Percentiles rank a stretch among this genome's conserved stretches.
Evolutionary conservation across 1,139 yeast species (phyloP).

Genomic region (Pichia kudriavzevii): DNA sequence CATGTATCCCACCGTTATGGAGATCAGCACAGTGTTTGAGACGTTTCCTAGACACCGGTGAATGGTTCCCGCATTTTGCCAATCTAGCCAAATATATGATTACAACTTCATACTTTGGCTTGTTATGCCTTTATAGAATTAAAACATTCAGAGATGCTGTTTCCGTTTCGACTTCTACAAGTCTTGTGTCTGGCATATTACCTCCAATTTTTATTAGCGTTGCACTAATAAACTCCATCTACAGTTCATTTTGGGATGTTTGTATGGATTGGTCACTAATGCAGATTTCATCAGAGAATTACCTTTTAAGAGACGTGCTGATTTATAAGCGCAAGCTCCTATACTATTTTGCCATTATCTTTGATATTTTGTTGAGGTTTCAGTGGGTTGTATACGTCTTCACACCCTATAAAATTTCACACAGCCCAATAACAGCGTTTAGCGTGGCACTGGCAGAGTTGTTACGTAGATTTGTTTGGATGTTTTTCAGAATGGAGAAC

Average conservation of each 20-base stretch:
- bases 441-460: constrained; percentile 76
- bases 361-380: constrained; percentile 69
- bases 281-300: constrained; percentile 54
- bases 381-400: constrained; percentile 84
- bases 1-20: constrained; percentile 83
- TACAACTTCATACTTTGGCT: constrained; percentile 59
- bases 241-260: constrained; percentile 77
- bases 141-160: constrained; percentile 38
- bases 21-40: constrained; percentile 84
- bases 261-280: constrained; percentile 93
- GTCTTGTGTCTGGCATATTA: no score
- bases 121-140: constrained; percentile 77
- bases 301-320: constrained; percentile 62
- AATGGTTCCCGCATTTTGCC: constrained; percentile 96
- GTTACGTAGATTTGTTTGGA: constrained; percentile 78
- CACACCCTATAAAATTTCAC: constrained; percentile 70
- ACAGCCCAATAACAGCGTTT: constrained; percentile 86
- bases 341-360: constrained; percentile 68
- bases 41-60: constrained; percentile 89
- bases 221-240: constrained; percentile 68
- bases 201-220: no score
- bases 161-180: constrained; percentile 58
- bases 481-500: constrained; percentile 86
- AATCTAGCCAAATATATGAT: constrained; percentile 72
- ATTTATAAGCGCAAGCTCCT: constrained; percentile 50